A percentile compares a stretch with the other conserved stretches of the same genome.
Evolutionary conservation across 768 basidiomycete species (phyloP).

Genomic region (Rhizopogon sp.): DNA sequence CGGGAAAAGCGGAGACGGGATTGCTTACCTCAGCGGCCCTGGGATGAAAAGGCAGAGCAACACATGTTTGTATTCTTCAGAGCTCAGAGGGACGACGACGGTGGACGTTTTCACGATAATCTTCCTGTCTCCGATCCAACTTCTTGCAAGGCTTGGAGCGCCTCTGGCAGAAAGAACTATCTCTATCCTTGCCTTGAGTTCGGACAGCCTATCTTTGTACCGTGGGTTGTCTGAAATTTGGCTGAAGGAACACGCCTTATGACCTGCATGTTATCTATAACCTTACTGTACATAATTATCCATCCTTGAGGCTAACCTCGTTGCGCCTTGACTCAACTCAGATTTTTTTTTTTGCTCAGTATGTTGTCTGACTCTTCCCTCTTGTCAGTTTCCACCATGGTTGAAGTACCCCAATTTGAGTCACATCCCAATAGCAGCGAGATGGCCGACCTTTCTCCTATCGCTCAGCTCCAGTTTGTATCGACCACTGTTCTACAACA

Average conservation of each 20-base stretch:
- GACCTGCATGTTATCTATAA: background rate
- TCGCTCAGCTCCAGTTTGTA: slow-evolving; percentile 59
- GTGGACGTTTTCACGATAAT: slow-evolving; percentile 35
- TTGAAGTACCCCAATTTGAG: slow-evolving; percentile 7
- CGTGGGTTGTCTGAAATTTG: slow-evolving; percentile 75
- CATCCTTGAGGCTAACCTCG: slow-evolving; percentile 20
- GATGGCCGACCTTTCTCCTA: slow-evolving; percentile 21
- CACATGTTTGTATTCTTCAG: slow-evolving; percentile 11
- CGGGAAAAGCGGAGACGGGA: slow-evolving; percentile 12
- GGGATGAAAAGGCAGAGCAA: background rate
- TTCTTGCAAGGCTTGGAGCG: slow-evolving; percentile 34
- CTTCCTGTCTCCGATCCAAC: slow-evolving; percentile 73
- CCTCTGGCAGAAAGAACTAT: slow-evolving; percentile 57
- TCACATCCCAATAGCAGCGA: slow-evolving; percentile 9
- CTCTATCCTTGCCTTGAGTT: slow-evolving; percentile 73
- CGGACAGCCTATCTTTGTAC: slow-evolving; percentile 43
- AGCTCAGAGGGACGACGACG: slow-evolving; percentile 79
- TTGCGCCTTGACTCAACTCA: background rate
- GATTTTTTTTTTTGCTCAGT: too few relatives aligned
- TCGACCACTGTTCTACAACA: slow-evolving; percentile 65
- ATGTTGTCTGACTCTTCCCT: background rate
- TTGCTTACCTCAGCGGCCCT: slow-evolving; percentile 37
- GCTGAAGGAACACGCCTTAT: slow-evolving; percentile 54
- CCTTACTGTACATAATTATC: background rate
- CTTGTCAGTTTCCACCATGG: slow-evolving; percentile 18